Percentiles rank a stretch among this genome's conserved stretches.
These are phyloP conservation scores for Salix suchowensis DNA, from an alignment of 345 rosid species.

Conservation along the genomic window DNA sequence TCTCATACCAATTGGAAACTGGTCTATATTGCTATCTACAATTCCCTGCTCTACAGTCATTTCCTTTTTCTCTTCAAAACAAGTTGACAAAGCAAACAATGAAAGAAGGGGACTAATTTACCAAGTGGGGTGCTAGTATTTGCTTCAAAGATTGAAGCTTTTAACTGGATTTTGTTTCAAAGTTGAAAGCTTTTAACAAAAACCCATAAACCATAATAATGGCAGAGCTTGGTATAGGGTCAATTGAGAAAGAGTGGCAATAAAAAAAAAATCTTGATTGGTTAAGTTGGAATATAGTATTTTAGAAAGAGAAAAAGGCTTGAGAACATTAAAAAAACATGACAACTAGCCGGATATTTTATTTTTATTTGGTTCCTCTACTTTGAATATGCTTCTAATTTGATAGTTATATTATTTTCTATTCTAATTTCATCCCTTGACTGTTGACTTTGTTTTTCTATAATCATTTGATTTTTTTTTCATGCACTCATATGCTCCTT, in stretches of 20 bases:
- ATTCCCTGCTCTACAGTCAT: slow-evolving; percentile 52
- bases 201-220: slow-evolving; percentile 22
- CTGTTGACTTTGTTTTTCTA: no score
- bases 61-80: neutral
- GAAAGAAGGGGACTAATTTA: neutral
- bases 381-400: neutral
- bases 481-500: no score
- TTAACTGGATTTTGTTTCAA: neutral
- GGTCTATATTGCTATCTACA: slow-evolving; percentile 34
- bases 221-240: neutral
- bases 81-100: neutral
- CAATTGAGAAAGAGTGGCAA: neutral
- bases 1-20: slow-evolving; percentile 71
- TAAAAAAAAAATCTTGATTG: neutral
- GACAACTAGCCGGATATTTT: no score
- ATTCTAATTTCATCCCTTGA: neutral
- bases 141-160: neutral
- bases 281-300: slow-evolving; percentile 8
- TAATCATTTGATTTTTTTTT: no score
- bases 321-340: neutral
- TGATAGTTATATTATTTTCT: neutral
- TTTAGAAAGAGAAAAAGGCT: slow-evolving; percentile 15
- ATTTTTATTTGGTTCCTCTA: neutral
- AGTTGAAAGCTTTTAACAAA: neutral
- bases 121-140: neutral